These are phyloP conservation scores for Penicillium paneum DNA, from an alignment of 2,329 filamentous ascomycete genomes.

Conservation along the genomic window DNA sequence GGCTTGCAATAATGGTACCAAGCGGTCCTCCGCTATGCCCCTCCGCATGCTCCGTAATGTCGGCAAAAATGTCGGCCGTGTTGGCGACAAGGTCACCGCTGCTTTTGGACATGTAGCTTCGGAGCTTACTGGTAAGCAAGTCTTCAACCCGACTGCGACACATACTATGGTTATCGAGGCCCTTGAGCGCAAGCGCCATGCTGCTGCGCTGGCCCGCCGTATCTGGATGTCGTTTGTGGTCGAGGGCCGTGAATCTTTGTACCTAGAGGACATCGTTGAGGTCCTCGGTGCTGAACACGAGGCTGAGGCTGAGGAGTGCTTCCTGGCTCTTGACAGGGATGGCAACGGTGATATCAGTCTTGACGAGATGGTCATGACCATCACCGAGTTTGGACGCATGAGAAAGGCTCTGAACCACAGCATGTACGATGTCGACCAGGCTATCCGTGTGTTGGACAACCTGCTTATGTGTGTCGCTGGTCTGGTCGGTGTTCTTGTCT, in stretches of 20 bases:
- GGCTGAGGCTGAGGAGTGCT: constrained; percentile 80
- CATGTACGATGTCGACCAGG: constrained; percentile 97
- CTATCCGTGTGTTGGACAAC: constrained; percentile 84
- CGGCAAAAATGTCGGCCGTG: constrained; percentile 68
- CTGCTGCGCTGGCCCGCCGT: constrained; percentile 87
- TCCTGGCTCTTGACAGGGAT: constrained; percentile 76
- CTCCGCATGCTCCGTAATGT: constrained; percentile 73
- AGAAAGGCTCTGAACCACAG: constrained; percentile 85
- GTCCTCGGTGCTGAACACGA: constrained; percentile 75
- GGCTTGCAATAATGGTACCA: constrained; percentile 51
- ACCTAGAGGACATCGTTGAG: constrained; percentile 76
- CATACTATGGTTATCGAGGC: constrained; percentile 88
- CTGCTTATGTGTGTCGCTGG: constrained; percentile 78
- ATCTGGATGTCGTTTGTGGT: constrained; percentile 98
- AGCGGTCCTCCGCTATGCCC: constrained; percentile 66
- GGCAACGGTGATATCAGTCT: constrained; percentile 90
- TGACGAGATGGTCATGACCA: constrained; percentile 89
- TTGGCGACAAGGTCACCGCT: constrained; percentile 91
- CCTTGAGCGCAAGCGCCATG: constrained; percentile 76
- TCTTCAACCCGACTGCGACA: constrained; percentile 87
- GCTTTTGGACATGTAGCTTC: constrained; percentile 90
- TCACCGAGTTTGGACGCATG: constrained; percentile 78
- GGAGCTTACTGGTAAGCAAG: constrained; percentile 91
- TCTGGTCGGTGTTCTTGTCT: constrained; percentile 77
- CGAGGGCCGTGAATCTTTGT: constrained; percentile 78